phyloP scores from a whole-genome alignment of 805 yeast species.

The Nakazawaea populi region DNA sequence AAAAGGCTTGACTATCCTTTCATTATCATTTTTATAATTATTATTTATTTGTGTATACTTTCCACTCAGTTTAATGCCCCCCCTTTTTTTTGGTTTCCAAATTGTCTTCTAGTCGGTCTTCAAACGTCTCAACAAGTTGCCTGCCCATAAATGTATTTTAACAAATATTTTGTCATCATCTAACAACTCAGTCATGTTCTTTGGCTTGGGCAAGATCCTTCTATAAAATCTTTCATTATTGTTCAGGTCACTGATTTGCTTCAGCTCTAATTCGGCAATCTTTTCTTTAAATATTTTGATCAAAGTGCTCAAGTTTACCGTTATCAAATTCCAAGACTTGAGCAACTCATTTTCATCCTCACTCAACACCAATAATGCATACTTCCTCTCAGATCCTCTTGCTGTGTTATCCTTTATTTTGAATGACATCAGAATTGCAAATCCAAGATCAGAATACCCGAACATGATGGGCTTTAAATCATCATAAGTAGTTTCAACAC shows the following conservation, averaged over 20 bases:
- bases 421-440: constrained; percentile 54
- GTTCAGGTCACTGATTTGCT: constrained; percentile 20
- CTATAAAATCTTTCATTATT: constrained; percentile 51
- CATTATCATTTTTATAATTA: not conserved
- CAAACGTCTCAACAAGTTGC: constrained; percentile 35
- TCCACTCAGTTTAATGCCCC: not conserved
- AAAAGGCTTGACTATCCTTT: constrained; percentile 9
- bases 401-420: constrained; percentile 61
- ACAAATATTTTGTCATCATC: constrained; percentile 49
- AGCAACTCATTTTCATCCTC: constrained; percentile 49
- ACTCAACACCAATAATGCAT: constrained; percentile 50
- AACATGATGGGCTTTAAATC: constrained; percentile 54
- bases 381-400: constrained; percentile 69
- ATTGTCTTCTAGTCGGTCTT: not conserved
- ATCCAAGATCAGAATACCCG: constrained; percentile 58
- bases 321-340: constrained; percentile 48
- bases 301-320: constrained; percentile 32
- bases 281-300: constrained; percentile 31
- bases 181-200: constrained; percentile 47
- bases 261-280: constrained; percentile 21
- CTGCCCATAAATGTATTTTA: constrained; percentile 60
- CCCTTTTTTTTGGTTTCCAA: not conserved
- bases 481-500: constrained; percentile 61
- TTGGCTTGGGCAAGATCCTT: constrained; percentile 49
- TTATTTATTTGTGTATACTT: not conserved